These are phyloP conservation scores for Xylaria flabelliformis DNA, from an alignment of 495 filamentous ascomycete species.

Conservation along the genomic window DNA sequence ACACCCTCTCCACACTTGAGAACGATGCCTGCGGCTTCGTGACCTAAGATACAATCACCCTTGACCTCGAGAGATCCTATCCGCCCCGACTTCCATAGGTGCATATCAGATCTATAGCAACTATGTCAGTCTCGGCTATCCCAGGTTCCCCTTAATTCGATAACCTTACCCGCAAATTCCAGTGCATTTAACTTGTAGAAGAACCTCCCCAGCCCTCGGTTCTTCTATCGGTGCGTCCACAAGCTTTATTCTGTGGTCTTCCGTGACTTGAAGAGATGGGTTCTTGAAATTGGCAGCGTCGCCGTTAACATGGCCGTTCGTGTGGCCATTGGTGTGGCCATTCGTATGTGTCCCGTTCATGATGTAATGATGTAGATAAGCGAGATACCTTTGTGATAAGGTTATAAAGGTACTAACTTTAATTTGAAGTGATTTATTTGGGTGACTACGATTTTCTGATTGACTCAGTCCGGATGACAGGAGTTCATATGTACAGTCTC, in stretches of 20 bases:
- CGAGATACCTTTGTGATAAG: not conserved
- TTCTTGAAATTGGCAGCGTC: slow-evolving; percentile 43
- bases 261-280: slow-evolving; percentile 62
- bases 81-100: slow-evolving; percentile 55
- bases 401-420: not conserved
- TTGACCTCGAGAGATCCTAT: slow-evolving; percentile 55
- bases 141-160: not conserved
- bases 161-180: slow-evolving; percentile 53
- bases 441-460: not conserved
- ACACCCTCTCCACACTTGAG: slow-evolving; percentile 53
- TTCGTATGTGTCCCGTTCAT: slow-evolving; percentile 24
- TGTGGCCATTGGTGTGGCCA: slow-evolving; percentile 25
- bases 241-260: slow-evolving; percentile 58
- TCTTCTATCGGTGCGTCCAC: slow-evolving; percentile 59
- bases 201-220: slow-evolving; percentile 54
- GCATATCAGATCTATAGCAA: slow-evolving; percentile 42
- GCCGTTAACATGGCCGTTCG: slow-evolving; percentile 25
- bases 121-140: slow-evolving; percentile 16
- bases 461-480: not conserved
- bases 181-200: slow-evolving; percentile 59
- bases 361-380: slow-evolving; percentile 9
- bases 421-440: not conserved
- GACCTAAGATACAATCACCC: slow-evolving; percentile 54
- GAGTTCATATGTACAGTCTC: not conserved
- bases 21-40: slow-evolving; percentile 57